Evolutionary conservation across 495 filamentous ascomycete species (phyloP).

Genomic region (Parmelia sp.): DNA sequence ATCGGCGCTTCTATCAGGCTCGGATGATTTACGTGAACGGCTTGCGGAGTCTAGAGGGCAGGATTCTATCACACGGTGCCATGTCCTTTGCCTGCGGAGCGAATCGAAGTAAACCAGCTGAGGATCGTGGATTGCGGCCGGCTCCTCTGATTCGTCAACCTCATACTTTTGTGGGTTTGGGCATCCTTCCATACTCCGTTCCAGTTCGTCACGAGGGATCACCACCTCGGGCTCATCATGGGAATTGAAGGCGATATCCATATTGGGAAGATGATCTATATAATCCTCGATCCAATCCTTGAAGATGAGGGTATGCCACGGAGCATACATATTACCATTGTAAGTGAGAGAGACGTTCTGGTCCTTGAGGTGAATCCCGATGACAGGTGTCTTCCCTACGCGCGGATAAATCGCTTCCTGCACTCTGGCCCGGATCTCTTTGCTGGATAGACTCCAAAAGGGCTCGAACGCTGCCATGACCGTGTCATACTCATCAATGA

Average conservation of each 20-base stretch:
- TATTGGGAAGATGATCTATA: background rate
- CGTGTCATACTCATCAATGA: background rate
- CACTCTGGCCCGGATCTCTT: background rate
- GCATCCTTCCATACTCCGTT: background rate
- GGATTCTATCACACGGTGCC: background rate
- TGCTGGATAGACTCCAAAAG: background rate
- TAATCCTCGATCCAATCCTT: background rate
- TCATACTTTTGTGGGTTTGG: background rate
- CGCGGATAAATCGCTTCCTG: background rate
- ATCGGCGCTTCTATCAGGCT: background rate
- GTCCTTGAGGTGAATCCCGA: background rate
- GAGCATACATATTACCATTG: background rate
- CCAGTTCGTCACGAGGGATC: background rate
- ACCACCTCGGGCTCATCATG: conserved; percentile 1
- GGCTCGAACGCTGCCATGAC: background rate
- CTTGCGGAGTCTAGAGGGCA: background rate
- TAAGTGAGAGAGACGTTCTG: background rate
- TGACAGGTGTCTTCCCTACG: background rate
- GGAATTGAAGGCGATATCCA: background rate
- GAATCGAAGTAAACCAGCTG: background rate
- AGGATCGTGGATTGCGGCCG: background rate
- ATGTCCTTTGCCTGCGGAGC: background rate
- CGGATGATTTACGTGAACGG: background rate
- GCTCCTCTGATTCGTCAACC: background rate
- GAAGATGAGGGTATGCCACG: background rate